A percentile compares a stretch with the other conserved stretches of the same genome.
Evolutionary conservation across 805 yeast genomes (phyloP).

Genomic region (Pichia deserticola): DNA sequence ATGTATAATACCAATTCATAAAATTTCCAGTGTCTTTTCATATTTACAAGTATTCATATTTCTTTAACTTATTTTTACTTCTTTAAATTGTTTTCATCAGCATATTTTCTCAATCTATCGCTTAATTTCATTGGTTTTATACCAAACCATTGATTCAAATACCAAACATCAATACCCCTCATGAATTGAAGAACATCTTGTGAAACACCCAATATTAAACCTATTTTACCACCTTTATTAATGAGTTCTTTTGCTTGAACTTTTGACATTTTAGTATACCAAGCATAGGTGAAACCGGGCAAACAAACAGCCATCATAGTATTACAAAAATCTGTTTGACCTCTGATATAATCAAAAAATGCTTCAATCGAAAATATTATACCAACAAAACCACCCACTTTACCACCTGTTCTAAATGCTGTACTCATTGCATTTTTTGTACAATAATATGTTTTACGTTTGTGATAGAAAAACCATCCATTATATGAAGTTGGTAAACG

Average conservation of each 20-base stretch:
- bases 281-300: conserved; percentile 47
- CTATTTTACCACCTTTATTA: conserved; percentile 49
- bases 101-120: conserved; percentile 15
- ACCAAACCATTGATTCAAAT: conserved; percentile 31
- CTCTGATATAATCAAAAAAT: conserved; percentile 44
- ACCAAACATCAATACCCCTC: conserved; percentile 65
- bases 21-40: too few species aligned
- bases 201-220: conserved; percentile 51
- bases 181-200: conserved; percentile 56
- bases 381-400: conserved; percentile 38
- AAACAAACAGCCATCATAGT: conserved; percentile 52
- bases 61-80: neutral
- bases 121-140: conserved; percentile 20
- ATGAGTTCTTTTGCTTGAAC: conserved; percentile 37
- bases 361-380: conserved; percentile 58
- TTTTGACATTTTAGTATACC: conserved; percentile 34
- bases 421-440: conserved; percentile 43
- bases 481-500: conserved; percentile 69
- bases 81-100: neutral
- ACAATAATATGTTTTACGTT: conserved; percentile 72
- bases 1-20: too few species aligned
- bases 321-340: conserved; percentile 48
- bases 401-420: conserved; percentile 39
- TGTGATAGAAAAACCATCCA: conserved; percentile 87
- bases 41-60: neutral